These are phyloP conservation scores for Aquilaria agallochum DNA, from an alignment of 441 rosid species.

Conservation along the genomic window DNA sequence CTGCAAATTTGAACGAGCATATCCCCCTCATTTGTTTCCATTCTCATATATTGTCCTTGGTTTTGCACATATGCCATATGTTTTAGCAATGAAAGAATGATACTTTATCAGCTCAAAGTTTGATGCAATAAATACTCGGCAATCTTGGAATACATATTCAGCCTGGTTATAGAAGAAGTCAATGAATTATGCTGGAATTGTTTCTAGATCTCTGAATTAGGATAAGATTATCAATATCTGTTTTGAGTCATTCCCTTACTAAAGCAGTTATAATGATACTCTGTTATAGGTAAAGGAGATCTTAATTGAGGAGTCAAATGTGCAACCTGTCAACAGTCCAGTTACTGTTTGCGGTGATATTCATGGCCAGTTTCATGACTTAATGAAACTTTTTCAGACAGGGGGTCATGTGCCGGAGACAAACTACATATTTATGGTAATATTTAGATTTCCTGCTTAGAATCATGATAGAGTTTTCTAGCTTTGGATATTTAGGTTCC, in stretches of 20 bases:
- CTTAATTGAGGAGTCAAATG: constrained; percentile 96
- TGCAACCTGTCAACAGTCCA: constrained; percentile 99
- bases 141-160: not conserved
- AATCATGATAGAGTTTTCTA: constrained; percentile 1
- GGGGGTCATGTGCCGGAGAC: constrained; percentile 99
- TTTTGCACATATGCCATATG: no score
- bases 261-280: constrained; percentile 1
- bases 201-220: no score
- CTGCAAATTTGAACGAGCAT: no score
- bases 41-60: no score
- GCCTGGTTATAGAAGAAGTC: not conserved
- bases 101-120: no score
- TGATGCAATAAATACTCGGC: not conserved
- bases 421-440: constrained; percentile 97
- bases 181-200: not conserved
- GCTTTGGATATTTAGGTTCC: constrained; percentile 9
- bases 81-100: no score
- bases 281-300: constrained; percentile 82
- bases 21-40: no score
- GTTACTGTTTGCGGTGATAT: constrained; percentile 99
- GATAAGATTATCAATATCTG: no score
- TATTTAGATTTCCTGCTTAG: not conserved
- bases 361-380: constrained; percentile 99
- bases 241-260: no score
- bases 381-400: constrained; percentile 97